Conservation (phyloP, 2,329 filamentous ascomycete species). For the Falciphora oryzae region DNA sequence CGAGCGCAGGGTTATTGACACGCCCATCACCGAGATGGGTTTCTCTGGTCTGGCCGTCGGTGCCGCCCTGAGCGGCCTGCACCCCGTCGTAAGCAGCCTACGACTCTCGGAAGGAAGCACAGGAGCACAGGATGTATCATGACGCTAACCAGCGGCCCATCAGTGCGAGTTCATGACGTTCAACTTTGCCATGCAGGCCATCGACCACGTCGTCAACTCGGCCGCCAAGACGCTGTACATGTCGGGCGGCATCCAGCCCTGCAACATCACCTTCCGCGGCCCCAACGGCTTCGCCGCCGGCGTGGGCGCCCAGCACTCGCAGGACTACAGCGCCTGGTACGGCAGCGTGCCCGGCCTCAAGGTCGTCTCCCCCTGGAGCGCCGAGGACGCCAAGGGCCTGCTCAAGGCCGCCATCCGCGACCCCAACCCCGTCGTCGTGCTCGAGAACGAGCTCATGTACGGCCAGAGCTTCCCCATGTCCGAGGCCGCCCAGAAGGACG, state of each 20-base stretch:
- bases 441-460: slow-evolving; percentile 89
- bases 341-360: slow-evolving; percentile 96
- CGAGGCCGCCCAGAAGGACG: slow-evolving; percentile 88
- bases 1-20: slow-evolving; percentile 96
- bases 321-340: slow-evolving; percentile 99
- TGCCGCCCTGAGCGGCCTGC: slow-evolving; percentile 87
- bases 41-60: slow-evolving; percentile 92
- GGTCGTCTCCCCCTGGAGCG: slow-evolving; percentile 92
- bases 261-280: slow-evolving; percentile 99
- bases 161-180: slow-evolving; percentile 99
- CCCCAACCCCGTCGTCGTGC: slow-evolving; percentile 90
- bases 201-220: slow-evolving; percentile 99
- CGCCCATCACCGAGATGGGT: slow-evolving; percentile 94
- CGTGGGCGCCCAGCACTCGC: slow-evolving; percentile 96
- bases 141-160: neutral
- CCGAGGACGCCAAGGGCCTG: slow-evolving; percentile 97
- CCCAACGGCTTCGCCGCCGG: slow-evolving; percentile 97
- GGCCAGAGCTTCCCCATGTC: slow-evolving; percentile 96
- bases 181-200: slow-evolving; percentile 99
- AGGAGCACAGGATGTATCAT: too few relatives aligned
- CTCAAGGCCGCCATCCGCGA: slow-evolving; percentile 97
- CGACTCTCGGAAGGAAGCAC: too few relatives aligned
- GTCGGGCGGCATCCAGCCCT: slow-evolving; percentile 98
- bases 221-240: slow-evolving; percentile 99
- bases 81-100: slow-evolving; percentile 66